These are phyloP conservation scores for Pyrus communis DNA, from an alignment of 306 rosid species.

Conservation along the genomic window DNA sequence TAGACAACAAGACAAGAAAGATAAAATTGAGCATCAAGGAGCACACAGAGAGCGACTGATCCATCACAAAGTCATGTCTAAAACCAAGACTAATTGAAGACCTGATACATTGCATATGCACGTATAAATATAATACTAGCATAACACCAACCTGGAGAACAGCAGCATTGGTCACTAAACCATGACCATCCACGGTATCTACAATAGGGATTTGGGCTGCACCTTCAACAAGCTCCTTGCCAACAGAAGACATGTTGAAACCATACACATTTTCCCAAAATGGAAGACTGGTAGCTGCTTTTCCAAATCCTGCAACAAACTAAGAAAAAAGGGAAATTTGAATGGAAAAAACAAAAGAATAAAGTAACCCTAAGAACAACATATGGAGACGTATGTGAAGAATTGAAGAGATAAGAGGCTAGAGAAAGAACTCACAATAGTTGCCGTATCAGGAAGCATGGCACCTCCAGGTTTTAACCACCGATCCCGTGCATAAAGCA, in stretches of 20 bases:
- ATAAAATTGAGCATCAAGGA: neutral
- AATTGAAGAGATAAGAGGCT: neutral
- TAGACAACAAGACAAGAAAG: neutral
- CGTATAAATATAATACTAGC: neutral
- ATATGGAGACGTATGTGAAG: neutral
- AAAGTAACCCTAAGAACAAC: neutral
- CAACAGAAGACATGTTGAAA: constrained; percentile 75
- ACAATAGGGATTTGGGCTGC: constrained; percentile 77
- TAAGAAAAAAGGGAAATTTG: constrained; percentile 10
- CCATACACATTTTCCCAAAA: constrained; percentile 87
- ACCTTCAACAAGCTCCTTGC: constrained; percentile 67
- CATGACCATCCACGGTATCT: constrained; percentile 57
- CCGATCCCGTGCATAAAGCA: constrained; percentile 81
- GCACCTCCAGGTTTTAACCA: constrained; percentile 97
- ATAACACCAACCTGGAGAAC: constrained; percentile 64
- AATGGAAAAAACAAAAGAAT: neutral
- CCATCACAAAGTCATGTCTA: neutral
- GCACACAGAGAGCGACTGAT: neutral
- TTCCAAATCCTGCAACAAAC: constrained; percentile 97
- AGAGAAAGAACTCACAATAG: constrained; percentile 58
- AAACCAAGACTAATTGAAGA: neutral
- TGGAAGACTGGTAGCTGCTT: constrained; percentile 80
- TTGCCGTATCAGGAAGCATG: constrained; percentile 88
- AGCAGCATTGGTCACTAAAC: constrained; percentile 63
- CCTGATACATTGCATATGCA: neutral